These are phyloP conservation scores for Auricularia auricula-judae DNA, from an alignment of 768 basidiomycete genomes.

Conservation along the genomic window DNA sequence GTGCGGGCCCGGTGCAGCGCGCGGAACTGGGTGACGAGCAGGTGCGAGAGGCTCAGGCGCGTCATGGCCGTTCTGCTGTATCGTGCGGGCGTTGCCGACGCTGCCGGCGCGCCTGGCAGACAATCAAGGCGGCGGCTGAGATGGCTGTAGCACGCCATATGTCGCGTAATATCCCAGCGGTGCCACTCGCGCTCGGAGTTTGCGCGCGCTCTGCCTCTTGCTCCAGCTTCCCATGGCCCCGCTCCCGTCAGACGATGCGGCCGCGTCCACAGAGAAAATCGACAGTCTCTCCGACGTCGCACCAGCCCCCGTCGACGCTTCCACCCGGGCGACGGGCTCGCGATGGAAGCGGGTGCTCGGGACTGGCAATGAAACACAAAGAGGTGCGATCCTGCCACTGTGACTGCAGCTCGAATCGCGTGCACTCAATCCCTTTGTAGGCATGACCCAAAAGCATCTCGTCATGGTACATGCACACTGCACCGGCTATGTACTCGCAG, in stretches of 20 bases:
- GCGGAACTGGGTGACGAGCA: not conserved
- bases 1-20: not conserved
- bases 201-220: not conserved
- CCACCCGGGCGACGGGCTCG: not conserved
- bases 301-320: not conserved
- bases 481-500: not conserved
- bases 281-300: not conserved
- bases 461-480: slow-evolving; percentile 29
- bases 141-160: too few species aligned
- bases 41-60: not conserved
- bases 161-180: too few species aligned
- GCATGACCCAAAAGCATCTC: slow-evolving; percentile 16
- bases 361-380: not conserved
- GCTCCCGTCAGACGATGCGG: not conserved
- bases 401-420: not conserved
- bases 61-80: not conserved
- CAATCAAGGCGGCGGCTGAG: too few species aligned
- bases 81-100: too few species aligned
- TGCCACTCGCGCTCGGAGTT: not conserved
- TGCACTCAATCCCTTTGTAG: not conserved
- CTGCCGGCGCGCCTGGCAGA: too few species aligned
- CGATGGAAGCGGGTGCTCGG: not conserved
- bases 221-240: not conserved
- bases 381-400: not conserved
- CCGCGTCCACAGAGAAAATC: not conserved